A percentile compares a stretch with the other conserved stretches of the same genome.
phyloP scores from a whole-genome alignment of 2,329 filamentous ascomycete species.

The Fusarium sublunatum region DNA sequence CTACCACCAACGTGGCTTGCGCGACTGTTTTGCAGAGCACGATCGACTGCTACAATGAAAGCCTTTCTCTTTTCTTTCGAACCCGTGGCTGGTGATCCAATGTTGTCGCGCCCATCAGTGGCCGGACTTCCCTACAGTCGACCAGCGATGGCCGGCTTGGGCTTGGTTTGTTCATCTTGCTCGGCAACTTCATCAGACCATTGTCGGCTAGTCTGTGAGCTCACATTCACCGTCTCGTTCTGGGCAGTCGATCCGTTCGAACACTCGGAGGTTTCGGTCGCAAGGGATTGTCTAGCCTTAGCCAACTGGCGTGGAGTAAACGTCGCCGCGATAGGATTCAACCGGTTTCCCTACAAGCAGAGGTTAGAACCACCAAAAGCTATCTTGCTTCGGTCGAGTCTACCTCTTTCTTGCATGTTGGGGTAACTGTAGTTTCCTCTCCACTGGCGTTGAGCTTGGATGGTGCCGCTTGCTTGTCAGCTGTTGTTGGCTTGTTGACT shows the following conservation, averaged over 20 bases:
- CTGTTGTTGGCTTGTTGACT: conserved; percentile 46
- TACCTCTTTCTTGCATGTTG: conserved; percentile 62
- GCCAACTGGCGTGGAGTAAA: conserved; percentile 61
- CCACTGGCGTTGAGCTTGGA: conserved; percentile 35
- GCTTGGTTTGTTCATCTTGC: conserved; percentile 32
- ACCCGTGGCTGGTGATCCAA: conserved; percentile 2
- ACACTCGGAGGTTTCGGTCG: conserved; percentile 26
- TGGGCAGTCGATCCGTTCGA: conserved; percentile 23
- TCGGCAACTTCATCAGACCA: conserved; percentile 49
- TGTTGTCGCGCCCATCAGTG: background rate
- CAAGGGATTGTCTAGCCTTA: conserved; percentile 25
- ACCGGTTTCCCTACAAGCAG: conserved; percentile 60
- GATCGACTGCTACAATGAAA: conserved; percentile 38
- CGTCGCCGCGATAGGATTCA: conserved; percentile 66
- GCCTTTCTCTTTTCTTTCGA: conserved; percentile 31
- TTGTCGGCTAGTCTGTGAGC: conserved; percentile 36
- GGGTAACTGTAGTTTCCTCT: conserved; percentile 48
- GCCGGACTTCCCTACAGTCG: conserved; percentile 22
- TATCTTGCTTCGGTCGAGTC: conserved; percentile 51
- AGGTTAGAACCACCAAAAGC: conserved; percentile 56
- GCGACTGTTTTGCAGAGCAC: conserved; percentile 32
- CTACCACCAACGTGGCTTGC: background rate
- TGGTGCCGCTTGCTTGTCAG: conserved; percentile 41
- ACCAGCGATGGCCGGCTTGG: conserved; percentile 5
- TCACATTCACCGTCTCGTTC: conserved; percentile 12